Conservation (phyloP, 257 asterid genomes). For the Solanum commersonii region DNA sequence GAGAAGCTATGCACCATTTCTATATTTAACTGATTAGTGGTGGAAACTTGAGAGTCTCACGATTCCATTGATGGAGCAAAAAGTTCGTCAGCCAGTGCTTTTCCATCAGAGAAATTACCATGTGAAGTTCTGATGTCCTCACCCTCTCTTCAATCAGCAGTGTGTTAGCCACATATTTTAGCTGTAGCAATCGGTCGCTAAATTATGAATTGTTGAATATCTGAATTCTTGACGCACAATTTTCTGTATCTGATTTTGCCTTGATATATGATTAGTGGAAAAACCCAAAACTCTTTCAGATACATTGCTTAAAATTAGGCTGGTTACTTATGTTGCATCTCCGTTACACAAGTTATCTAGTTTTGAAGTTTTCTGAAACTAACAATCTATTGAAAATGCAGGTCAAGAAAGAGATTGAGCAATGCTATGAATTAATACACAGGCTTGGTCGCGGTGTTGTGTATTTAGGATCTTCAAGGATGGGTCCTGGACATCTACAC, state of each 20-base stretch:
- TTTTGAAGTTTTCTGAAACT: neutral
- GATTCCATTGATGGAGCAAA: neutral
- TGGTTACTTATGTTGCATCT: neutral
- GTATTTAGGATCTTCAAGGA: conserved; percentile 87
- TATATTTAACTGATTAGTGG: neutral
- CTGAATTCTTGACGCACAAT: neutral
- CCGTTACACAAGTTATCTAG: neutral
- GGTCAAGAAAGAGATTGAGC: conserved; percentile 83
- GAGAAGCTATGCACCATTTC: neutral
- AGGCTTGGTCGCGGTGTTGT: conserved; percentile 89
- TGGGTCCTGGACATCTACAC: conserved; percentile 69
- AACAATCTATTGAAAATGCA: conserved; percentile 8
- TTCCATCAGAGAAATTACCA: too few relatives aligned
- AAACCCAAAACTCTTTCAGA: too few relatives aligned
- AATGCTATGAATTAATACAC: conserved; percentile 67
- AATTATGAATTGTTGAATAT: neutral
- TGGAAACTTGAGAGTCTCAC: neutral
- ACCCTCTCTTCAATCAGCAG: too few relatives aligned
- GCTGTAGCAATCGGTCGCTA: neutral
- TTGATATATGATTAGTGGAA: too few relatives aligned
- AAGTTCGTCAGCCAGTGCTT: neutral
- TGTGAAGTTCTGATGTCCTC: too few relatives aligned
- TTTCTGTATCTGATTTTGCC: neutral
- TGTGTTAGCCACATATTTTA: neutral
- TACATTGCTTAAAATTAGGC: neutral